A percentile compares a stretch with the other conserved stretches of the same genome.
Evolutionary conservation across 139 green algal genomes (phyloP).

Genomic region (Nannochloris sp.): DNA sequence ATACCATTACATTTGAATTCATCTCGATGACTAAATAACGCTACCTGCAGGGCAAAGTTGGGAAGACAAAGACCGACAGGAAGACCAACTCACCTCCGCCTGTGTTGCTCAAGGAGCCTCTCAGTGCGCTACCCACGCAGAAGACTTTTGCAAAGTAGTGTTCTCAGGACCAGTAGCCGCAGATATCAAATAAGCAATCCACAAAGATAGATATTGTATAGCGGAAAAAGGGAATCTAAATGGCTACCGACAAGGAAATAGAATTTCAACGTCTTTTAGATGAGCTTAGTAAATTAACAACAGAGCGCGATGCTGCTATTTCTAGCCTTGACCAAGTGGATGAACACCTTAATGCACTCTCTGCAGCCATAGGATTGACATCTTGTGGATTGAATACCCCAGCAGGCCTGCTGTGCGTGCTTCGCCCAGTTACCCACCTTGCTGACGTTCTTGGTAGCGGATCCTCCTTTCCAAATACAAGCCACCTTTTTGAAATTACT

Average conservation of each 20-base stretch:
- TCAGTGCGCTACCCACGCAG: neutral
- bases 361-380: neutral
- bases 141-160: neutral
- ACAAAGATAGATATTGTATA: no score
- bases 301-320: neutral
- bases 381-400: neutral
- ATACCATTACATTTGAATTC: no score
- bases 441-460: no score
- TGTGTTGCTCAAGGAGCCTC: neutral
- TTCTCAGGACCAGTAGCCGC: neutral
- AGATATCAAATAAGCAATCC: no score
- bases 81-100: neutral
- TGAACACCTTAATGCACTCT: neutral
- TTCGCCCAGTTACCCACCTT: neutral
- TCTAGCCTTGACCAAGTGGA: neutral
- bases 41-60: neutral
- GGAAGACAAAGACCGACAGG: conserved; percentile 1
- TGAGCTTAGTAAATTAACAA: neutral
- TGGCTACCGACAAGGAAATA: no score
- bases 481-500: neutral
- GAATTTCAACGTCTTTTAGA: no score
- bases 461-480: neutral
- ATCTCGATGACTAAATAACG: no score
- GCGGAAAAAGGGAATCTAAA: no score
- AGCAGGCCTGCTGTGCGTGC: neutral